Evolutionary conservation across 179 eudicot species (phyloP), one percentile per base, ranked within the genome.

Genomic region (Beta macrorhiza): DNA sequence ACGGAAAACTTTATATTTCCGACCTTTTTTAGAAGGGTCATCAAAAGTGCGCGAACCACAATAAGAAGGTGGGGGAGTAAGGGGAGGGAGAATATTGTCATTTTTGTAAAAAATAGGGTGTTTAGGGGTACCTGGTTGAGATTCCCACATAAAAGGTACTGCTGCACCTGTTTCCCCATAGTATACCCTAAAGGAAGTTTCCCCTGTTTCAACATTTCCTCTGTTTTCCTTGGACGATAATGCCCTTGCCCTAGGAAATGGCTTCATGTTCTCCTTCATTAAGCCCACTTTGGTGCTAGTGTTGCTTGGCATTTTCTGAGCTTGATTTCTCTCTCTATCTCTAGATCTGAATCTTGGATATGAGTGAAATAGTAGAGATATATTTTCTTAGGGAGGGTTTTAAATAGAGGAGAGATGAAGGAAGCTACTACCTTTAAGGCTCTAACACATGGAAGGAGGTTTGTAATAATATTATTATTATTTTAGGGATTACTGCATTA

Each of bases 11-110:
- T 76, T 75, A 19, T 67, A 22, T 79, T 75, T 82, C 47, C 77
- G 68, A 55, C 45, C n/a, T 19, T 62, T 76, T 15, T n/a, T 51
- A 49, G 12, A 45, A 3, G 67, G 45, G 49, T 75, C 13, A 17
- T 11, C 32, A 25, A 25, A 20, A 10, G 77, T 5, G 25, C 82
- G 14, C n/a, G 80, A 4, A 7, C 53, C 53, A 49, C 32, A 82
- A 85, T 87, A 88, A 47, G 95, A 90, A 70, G 95, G 93, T 4
- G 95, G 95, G 20, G 95, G 95, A 0, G 93, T 88, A 62, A 91
- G 91, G 4, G 92, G 95, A 84, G 91, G 93, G 59, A 79, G 29
- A 81, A 76, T 52, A 68, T 71, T 2, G 84, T 81, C 84, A 83
- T 78, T 81, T 42, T 80, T 49, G 75, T 75, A 71, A 53, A 82